Evolutionary conservation across 78 protist genomes (phyloP), one percentile per base, ranked within the genome.

Genomic region (Bodo saltans): DNA sequence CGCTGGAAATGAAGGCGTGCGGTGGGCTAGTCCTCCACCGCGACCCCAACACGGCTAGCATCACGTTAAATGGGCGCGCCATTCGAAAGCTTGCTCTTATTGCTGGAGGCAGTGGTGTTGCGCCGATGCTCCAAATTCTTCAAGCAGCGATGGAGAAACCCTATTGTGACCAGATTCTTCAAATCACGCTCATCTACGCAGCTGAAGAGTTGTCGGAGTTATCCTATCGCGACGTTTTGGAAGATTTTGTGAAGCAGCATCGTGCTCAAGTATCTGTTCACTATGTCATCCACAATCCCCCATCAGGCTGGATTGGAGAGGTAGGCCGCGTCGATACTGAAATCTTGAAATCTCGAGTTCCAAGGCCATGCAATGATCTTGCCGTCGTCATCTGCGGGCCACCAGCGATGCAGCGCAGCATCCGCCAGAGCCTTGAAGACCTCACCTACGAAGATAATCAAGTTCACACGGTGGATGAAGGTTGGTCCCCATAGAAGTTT

Each of bases 51-150:
- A 23, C 26, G 27, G 23, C 12, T 25, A 27, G 37, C 27, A n/a
- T 27, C 74, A 32, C n/a, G 37, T 32, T 11, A 25, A 21, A 70
- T 23, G 41, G 41, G 41, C 38, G 26, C 38, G 41, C 21, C 26
- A 23, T 32, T 12, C 21, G 17, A 29, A 32, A 29, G 33, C 74
- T 79, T 32, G 73, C 67, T 33, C 3, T 79, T 41, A 34, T 79
- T 4, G 84, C 84, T 17, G 74, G 72, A 29, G 84, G 84, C 84
- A 79, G 74, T 2, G 84, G 84, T 40, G 41, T 79, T 33, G 39
- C 84, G 53, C 84, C 84, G 72, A 79, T 79, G 84, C 26, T 79
- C 35, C 84, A 79, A 42, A 34, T 79, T 11, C 35, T 69, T 53
- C 71, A 73, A 1, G 38, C 72, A 11, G 74, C 33, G 41, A 70